Evolutionary conservation across 2,329 filamentous ascomycete species (phyloP).

Genomic region (Ceratocystis lukuohia): DNA sequence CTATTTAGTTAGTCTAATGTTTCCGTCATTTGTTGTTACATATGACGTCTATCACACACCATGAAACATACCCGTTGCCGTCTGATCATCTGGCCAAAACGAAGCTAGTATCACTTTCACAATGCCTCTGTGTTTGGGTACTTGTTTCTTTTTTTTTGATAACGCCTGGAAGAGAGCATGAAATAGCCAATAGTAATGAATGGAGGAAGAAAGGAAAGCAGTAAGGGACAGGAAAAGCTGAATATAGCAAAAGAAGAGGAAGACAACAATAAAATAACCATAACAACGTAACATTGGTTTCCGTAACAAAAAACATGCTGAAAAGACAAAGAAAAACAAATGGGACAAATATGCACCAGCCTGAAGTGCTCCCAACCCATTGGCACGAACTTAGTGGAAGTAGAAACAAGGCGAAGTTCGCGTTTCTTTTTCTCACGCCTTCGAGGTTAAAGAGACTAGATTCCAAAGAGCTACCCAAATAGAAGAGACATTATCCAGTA

Average conservation of each 20-base stretch:
- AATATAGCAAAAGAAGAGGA: background rate
- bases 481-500: background rate
- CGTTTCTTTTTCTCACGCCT: background rate
- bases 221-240: background rate
- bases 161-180: background rate
- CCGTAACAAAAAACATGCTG: background rate
- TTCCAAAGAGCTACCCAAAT: background rate
- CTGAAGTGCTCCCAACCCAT: background rate
- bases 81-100: background rate
- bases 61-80: background rate
- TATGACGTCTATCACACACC: background rate
- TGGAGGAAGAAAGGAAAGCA: background rate
- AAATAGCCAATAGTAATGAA: background rate
- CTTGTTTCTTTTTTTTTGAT: background rate
- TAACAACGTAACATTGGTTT: constrained; percentile 1
- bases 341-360: background rate
- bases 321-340: constrained; percentile 1
- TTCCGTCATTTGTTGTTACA: background rate
- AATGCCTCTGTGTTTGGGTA: background rate
- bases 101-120: background rate
- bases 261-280: background rate
- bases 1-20: background rate
- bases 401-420: background rate
- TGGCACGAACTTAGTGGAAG: background rate
- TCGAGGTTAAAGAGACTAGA: background rate